phyloP scores from a whole-genome alignment of 257 asterid genomes.

The Ballota nigra region DNA sequence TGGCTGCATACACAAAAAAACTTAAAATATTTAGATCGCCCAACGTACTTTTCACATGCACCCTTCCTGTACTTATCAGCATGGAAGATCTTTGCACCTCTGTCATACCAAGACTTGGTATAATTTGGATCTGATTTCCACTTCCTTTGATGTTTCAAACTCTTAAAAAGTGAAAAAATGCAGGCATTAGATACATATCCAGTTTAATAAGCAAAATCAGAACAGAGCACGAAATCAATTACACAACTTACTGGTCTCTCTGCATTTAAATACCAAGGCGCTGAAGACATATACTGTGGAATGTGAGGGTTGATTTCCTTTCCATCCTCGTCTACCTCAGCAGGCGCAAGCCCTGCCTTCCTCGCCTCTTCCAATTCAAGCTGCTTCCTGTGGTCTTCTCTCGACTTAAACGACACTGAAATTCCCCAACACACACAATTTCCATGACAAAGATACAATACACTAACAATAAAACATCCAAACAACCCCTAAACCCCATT shows the following conservation, averaged over 20 bases:
- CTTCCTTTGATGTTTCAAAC: conserved; percentile 99
- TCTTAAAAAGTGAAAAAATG: conserved; percentile 30
- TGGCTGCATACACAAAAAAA: too few relatives aligned
- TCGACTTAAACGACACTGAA: conserved; percentile 76
- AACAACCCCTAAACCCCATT: too few relatives aligned
- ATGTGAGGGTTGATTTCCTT: conserved; percentile 92
- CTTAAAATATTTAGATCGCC: too few relatives aligned
- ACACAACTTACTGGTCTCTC: conserved; percentile 55
- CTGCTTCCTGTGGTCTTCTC: conserved; percentile 88
- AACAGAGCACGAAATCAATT: conserved; percentile 39
- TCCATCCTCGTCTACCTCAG: conserved; percentile 90
- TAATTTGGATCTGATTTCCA: conserved; percentile 89
- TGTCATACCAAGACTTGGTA: conserved; percentile 79
- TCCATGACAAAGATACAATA: background rate
- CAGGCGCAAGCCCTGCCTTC: conserved; percentile 95
- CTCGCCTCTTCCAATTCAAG: conserved; percentile 88
- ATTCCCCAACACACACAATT: background rate
- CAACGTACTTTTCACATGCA: conserved; percentile 62
- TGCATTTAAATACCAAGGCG: conserved; percentile 83
- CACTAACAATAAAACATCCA: background rate
- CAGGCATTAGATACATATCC: background rate
- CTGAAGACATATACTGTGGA: conserved; percentile 87
- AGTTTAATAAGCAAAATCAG: background rate
- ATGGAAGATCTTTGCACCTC: conserved; percentile 80
- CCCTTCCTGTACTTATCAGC: conserved; percentile 77